Conservation (phyloP, 2,329 filamentous ascomycete genomes). For the Aspergillus puulaauensis region DNA sequence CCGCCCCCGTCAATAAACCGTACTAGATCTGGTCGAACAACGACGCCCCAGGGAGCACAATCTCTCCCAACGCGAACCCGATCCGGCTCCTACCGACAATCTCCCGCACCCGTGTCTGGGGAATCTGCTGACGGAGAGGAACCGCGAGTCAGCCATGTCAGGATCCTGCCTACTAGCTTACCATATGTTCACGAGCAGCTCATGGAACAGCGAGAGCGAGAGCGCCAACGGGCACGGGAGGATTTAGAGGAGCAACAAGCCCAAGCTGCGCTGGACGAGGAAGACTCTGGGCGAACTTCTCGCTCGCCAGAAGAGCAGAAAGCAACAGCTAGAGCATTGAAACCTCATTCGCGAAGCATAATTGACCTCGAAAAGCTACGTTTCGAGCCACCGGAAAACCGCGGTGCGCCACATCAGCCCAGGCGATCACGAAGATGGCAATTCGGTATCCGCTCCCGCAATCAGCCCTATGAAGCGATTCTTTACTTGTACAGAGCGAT, state of each 20-base stretch:
- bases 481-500: slow-evolving; percentile 93
- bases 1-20: slow-evolving; percentile 32
- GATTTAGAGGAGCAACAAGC: slow-evolving; percentile 46
- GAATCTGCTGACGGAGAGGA: slow-evolving; percentile 38
- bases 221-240: slow-evolving; percentile 26
- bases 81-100: slow-evolving; percentile 27
- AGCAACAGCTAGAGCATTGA: slow-evolving; percentile 75
- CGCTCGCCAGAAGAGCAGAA: slow-evolving; percentile 69
- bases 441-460: slow-evolving; percentile 93
- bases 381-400: slow-evolving; percentile 55
- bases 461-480: slow-evolving; percentile 90
- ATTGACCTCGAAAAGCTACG: slow-evolving; percentile 64
- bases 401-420: slow-evolving; percentile 43
- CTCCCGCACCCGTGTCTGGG: slow-evolving; percentile 23
- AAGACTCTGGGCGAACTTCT: slow-evolving; percentile 21
- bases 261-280: slow-evolving; percentile 15
- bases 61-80: slow-evolving; percentile 22
- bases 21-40: slow-evolving; percentile 16
- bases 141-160: slow-evolving; percentile 77
- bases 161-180: slow-evolving; percentile 85
- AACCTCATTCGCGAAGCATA: slow-evolving; percentile 76
- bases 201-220: slow-evolving; percentile 61
- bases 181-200: slow-evolving; percentile 88
- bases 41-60: slow-evolving; percentile 18
- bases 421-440: slow-evolving; percentile 87